A percentile compares a stretch with the other conserved stretches of the same genome.
These are phyloP conservation scores for Citrus cavaleriei DNA, from an alignment of 345 rosid species.

Conservation along the genomic window DNA sequence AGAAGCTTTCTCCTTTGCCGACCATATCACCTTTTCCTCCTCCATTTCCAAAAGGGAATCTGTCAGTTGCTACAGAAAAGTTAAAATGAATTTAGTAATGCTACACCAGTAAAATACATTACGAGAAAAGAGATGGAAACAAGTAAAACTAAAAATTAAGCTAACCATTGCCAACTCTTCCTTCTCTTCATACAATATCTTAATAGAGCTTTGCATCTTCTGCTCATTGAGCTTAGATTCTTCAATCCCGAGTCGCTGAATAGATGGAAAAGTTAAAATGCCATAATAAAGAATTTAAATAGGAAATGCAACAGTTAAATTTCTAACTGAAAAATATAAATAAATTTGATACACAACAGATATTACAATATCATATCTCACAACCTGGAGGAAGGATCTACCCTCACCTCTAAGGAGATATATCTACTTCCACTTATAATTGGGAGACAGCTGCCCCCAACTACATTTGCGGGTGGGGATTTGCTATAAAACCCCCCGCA, in stretches of 20 bases:
- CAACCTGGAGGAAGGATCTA: not conserved
- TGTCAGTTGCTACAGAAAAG: constrained; percentile 64
- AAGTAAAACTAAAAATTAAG: not conserved
- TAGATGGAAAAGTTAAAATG: constrained; percentile 14
- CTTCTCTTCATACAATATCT: constrained; percentile 64
- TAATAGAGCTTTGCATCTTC: constrained; percentile 46
- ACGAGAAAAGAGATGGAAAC: not conserved
- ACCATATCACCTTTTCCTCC: constrained; percentile 86
- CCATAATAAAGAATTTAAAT: not conserved
- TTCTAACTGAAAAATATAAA: constrained; percentile 6
- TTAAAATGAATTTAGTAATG: constrained; percentile 1
- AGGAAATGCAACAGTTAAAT: constrained; percentile 4
- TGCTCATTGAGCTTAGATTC: constrained; percentile 49
- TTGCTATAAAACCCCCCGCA: too few relatives aligned
- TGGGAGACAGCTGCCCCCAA: not conserved
- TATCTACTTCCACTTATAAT: not conserved
- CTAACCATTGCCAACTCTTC: constrained; percentile 88
- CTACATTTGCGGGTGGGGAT: too few relatives aligned
- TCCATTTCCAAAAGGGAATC: constrained; percentile 85
- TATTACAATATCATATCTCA: not conserved
- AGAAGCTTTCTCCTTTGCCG: constrained; percentile 66
- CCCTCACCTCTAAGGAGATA: not conserved
- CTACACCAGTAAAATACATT: not conserved
- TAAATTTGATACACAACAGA: not conserved
- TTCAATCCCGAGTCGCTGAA: constrained; percentile 60